Evolutionary conservation across 495 filamentous ascomycete genomes (phyloP).

Genomic region (Chaetomium tenue): DNA sequence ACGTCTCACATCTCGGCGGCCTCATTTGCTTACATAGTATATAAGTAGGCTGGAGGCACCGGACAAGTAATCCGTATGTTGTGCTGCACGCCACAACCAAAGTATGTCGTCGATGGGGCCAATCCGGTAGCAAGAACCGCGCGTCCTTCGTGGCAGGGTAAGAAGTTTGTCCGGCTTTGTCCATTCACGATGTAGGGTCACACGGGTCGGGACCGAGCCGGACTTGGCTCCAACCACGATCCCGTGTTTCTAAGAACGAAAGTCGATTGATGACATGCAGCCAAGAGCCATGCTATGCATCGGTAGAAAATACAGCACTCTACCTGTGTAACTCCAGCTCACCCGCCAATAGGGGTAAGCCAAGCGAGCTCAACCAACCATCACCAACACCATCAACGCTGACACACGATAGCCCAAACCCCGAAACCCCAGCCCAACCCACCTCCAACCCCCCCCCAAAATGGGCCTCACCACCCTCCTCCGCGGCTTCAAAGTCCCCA

Average conservation of each 20-base stretch:
- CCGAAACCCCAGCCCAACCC: not conserved
- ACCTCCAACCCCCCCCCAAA: not conserved
- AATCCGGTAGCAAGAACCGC: not conserved
- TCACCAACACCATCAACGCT: too few relatives aligned
- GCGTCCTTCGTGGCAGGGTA: not conserved
- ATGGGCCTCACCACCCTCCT: constrained; percentile 8
- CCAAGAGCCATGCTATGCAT: not conserved
- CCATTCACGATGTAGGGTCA: not conserved
- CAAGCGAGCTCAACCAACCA: too few relatives aligned
- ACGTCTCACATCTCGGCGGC: too few relatives aligned
- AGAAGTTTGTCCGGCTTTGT: not conserved
- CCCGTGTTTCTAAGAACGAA: not conserved
- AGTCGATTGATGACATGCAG: not conserved
- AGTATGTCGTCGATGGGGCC: not conserved
- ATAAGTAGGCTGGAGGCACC: too few relatives aligned
- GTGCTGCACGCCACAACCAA: too few relatives aligned
- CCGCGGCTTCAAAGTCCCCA: constrained; percentile 7
- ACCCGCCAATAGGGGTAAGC: too few relatives aligned
- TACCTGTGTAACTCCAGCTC: too few relatives aligned
- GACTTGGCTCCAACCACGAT: not conserved
- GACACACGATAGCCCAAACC: too few relatives aligned
- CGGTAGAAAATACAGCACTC: too few relatives aligned
- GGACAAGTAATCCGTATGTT: too few relatives aligned
- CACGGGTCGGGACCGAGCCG: constrained; percentile 1
- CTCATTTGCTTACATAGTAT: too few relatives aligned